Conservation (phyloP, 179 eudicot genomes). For the Gypsophila paniculata region DNA sequence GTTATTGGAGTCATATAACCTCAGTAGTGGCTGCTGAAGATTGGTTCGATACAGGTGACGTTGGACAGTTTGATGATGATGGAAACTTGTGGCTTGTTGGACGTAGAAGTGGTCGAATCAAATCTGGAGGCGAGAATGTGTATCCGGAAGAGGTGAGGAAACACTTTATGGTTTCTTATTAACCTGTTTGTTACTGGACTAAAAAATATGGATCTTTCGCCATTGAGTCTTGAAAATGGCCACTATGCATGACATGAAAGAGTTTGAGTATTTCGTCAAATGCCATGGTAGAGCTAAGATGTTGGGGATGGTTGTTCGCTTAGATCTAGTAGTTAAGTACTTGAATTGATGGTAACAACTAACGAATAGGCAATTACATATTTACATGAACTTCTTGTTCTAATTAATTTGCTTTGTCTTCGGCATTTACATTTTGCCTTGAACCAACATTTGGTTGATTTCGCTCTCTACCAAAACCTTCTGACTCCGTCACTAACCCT, state of each 20-base stretch:
- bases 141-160: slow-evolving; percentile 84
- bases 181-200: neutral
- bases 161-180: neutral
- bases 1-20: slow-evolving; percentile 59
- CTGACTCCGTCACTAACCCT: neutral
- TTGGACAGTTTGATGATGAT: slow-evolving; percentile 57
- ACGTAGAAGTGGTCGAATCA: slow-evolving; percentile 73
- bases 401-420: too few species aligned
- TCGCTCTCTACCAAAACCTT: neutral
- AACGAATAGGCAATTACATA: neutral
- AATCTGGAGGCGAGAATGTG: slow-evolving; percentile 90
- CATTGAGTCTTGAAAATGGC: neutral
- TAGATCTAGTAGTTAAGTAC: too few species aligned
- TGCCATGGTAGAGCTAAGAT: neutral
- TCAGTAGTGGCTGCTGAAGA: slow-evolving; percentile 32
- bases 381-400: neutral
- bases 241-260: neutral
- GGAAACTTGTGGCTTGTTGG: slow-evolving; percentile 90
- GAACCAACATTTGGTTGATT: neutral
- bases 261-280: neutral
- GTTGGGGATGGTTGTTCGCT: too few species aligned
- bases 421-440: neutral
- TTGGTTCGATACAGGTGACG: slow-evolving; percentile 92
- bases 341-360: too few species aligned
- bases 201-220: neutral